Conservation (phyloP, 306 rosid species). For the Cucurbita pepo region DNA sequence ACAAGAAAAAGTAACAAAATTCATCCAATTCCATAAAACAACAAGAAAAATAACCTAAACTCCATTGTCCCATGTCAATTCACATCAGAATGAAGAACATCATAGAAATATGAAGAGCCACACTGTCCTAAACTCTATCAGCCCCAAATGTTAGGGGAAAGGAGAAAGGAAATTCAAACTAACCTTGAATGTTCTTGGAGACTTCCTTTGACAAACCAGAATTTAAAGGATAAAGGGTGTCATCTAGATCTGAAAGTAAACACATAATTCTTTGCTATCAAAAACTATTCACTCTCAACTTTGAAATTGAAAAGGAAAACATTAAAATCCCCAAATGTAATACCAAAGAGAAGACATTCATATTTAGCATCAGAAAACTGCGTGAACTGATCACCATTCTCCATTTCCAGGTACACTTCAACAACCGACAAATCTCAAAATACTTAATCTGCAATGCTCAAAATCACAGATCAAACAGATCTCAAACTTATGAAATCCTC, state of each 20-base stretch:
- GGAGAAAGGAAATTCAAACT: neutral
- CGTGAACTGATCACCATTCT: conserved; percentile 25
- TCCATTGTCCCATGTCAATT: neutral
- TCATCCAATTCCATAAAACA: neutral
- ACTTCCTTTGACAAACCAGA: conserved; percentile 48
- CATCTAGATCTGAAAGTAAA: conserved; percentile 63
- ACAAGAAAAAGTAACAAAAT: neutral
- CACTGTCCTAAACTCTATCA: neutral
- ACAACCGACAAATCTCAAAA: neutral
- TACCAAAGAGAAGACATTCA: conserved; percentile 76
- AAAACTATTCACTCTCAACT: neutral
- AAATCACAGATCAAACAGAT: neutral
- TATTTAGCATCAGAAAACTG: conserved; percentile 35
- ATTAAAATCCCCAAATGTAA: neutral
- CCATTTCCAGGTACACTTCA: conserved; percentile 26
- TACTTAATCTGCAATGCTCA: neutral
- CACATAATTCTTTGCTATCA: neutral
- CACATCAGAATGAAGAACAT: neutral
- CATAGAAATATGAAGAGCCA: neutral
- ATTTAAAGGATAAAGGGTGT: conserved; percentile 71
- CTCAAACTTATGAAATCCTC: neutral
- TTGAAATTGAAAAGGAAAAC: neutral
- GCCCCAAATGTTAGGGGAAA: neutral
- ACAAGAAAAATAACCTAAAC: neutral
- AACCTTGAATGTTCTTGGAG: conserved; percentile 57